Conservation (phyloP, 805 yeast species). For the Candida boleticola region DNA sequence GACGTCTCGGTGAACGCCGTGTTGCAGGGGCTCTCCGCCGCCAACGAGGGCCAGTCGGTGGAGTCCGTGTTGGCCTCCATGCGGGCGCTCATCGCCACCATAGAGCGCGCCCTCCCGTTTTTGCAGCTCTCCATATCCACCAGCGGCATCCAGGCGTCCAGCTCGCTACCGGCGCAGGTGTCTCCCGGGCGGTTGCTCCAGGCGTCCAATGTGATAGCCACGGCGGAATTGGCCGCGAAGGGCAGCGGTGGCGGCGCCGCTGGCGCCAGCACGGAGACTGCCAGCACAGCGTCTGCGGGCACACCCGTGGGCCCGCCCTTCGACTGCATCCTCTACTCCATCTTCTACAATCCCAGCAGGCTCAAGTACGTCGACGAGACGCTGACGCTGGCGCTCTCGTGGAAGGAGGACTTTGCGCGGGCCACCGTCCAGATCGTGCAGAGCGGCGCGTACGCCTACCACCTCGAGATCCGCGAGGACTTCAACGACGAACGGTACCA, state of each 20-base stretch:
- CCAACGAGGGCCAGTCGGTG: slow-evolving; percentile 37
- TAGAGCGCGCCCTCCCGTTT: slow-evolving; percentile 69
- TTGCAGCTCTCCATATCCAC: slow-evolving; percentile 65
- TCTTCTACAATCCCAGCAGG: slow-evolving; percentile 58
- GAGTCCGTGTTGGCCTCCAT: slow-evolving; percentile 50
- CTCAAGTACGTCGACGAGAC: slow-evolving; percentile 24
- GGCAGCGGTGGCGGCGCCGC: slow-evolving; percentile 9
- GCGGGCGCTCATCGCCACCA: slow-evolving; percentile 44
- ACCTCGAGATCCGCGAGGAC: slow-evolving; percentile 50
- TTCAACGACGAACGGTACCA: slow-evolving; percentile 74
- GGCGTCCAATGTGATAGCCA: slow-evolving; percentile 49
- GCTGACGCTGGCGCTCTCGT: slow-evolving; percentile 42
- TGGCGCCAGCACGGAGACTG: background rate
- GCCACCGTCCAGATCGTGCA: slow-evolving; percentile 42
- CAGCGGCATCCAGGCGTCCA: slow-evolving; percentile 60
- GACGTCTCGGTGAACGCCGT: slow-evolving; percentile 47
- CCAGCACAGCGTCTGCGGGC: background rate
- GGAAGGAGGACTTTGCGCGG: slow-evolving; percentile 73
- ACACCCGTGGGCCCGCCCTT: slow-evolving; percentile 59
- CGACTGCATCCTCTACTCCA: slow-evolving; percentile 54
- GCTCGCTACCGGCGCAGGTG: slow-evolving; percentile 47
- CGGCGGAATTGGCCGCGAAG: slow-evolving; percentile 20
- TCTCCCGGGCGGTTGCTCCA: slow-evolving; percentile 69
- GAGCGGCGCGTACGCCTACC: slow-evolving; percentile 36
- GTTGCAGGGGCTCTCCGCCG: slow-evolving; percentile 24